Conservation (phyloP, 768 basidiomycete species). For the Termitomyces sp. region DNA sequence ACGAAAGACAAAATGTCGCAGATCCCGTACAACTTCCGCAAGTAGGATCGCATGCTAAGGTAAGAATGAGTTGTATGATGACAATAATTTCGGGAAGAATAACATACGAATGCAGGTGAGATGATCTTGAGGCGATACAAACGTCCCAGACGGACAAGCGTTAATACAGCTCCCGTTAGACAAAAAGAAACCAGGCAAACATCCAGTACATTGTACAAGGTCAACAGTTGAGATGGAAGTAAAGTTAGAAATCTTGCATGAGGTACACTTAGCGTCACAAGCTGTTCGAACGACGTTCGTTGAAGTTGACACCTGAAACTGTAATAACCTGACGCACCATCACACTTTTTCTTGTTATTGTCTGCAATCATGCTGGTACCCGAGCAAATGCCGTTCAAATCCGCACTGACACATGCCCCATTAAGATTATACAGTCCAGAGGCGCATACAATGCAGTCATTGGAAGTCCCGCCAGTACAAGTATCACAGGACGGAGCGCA, state of each 20-base stretch:
- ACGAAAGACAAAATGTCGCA: conserved; percentile 68
- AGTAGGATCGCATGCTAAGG: conserved; percentile 39
- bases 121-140: conserved; percentile 66
- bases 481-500: conserved; percentile 65
- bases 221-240: conserved; percentile 57
- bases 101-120: conserved; percentile 66
- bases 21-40: conserved; percentile 68
- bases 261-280: conserved; percentile 74
- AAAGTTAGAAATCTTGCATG: conserved; percentile 72
- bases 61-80: background rate
- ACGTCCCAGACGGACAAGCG: conserved; percentile 68
- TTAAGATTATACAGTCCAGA: conserved; percentile 53
- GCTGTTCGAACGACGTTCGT: conserved; percentile 29
- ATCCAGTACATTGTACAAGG: conserved; percentile 69
- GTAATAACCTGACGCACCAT: conserved; percentile 43
- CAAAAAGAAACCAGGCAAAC: conserved; percentile 72
- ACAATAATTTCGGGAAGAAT: conserved; percentile 1
- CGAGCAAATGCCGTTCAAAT: conserved; percentile 63
- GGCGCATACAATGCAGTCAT: conserved; percentile 65
- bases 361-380: conserved; percentile 66
- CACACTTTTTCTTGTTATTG: conserved; percentile 72
- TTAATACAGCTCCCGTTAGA: conserved; percentile 64
- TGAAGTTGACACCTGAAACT: background rate
- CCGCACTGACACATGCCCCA: conserved; percentile 62
- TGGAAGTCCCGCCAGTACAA: conserved; percentile 59